phyloP scores from a whole-genome alignment of 1,284 basidiomycete genomes.

The Pseudozyma hubeiensis region DNA sequence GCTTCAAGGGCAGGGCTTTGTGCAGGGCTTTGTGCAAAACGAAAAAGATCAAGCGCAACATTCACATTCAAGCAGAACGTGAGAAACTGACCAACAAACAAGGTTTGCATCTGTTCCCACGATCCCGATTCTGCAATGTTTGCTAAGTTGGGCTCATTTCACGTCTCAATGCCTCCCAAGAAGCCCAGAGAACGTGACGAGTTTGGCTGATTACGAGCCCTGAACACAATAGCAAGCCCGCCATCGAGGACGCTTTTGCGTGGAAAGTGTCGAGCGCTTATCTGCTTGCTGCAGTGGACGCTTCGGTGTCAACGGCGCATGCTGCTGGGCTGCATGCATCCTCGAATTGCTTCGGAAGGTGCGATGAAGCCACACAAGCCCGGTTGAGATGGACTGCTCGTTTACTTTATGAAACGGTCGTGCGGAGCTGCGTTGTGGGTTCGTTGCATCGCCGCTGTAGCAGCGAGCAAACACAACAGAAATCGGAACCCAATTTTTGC shows the following conservation, averaged over 20 bases:
- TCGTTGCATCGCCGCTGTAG: too few species aligned
- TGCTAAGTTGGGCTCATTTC: too few species aligned
- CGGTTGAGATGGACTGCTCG: background rate
- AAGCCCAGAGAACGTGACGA: too few species aligned
- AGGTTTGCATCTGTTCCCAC: slow-evolving; percentile 27
- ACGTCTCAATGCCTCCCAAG: too few species aligned
- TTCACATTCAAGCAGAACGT: slow-evolving; percentile 8
- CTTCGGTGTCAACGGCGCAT: background rate
- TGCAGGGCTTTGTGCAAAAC: slow-evolving; percentile 1
- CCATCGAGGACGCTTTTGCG: background rate
- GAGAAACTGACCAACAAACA: slow-evolving; percentile 26
- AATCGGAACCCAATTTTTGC: too few species aligned
- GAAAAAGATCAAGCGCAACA: slow-evolving; percentile 1
- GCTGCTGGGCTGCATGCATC: slow-evolving; percentile 6
- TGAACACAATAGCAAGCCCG: too few species aligned
- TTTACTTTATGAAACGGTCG: slow-evolving; percentile 1
- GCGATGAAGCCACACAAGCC: background rate
- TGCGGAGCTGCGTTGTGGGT: background rate
- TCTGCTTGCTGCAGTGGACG: background rate
- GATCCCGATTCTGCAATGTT: background rate
- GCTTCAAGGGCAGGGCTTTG: too few species aligned
- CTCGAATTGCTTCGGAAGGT: background rate
- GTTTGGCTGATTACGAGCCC: too few species aligned
- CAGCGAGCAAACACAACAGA: too few species aligned
- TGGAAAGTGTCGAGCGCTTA: background rate